phyloP scores from a whole-genome alignment of 331 rosid species.

The Malus hybrid region DNA sequence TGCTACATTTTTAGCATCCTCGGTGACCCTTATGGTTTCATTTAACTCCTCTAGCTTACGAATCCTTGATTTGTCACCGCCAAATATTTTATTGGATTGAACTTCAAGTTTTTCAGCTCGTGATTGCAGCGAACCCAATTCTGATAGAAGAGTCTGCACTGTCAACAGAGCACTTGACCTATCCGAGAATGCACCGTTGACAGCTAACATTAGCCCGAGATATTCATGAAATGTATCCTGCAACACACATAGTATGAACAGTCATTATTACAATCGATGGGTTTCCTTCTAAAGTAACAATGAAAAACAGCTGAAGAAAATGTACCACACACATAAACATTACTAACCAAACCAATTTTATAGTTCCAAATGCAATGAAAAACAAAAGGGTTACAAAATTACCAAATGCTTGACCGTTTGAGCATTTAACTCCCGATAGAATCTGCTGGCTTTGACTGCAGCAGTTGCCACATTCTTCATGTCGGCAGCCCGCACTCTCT shows the following conservation, averaged over 20 bases:
- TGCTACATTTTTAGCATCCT: conserved; percentile 67
- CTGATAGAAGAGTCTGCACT: conserved; percentile 73
- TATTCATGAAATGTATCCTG: conserved; percentile 85
- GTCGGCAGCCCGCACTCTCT: conserved; percentile 55
- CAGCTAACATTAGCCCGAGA: conserved; percentile 75
- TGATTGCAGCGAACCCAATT: conserved; percentile 49
- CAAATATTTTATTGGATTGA: conserved; percentile 74
- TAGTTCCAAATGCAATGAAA: neutral
- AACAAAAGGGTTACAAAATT: conserved; percentile 6
- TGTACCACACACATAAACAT: neutral
- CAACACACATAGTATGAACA: conserved; percentile 18
- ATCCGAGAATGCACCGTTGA: conserved; percentile 65
- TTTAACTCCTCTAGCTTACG: conserved; percentile 68
- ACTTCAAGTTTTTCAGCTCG: conserved; percentile 75
- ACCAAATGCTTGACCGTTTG: conserved; percentile 84
- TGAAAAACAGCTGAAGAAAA: neutral
- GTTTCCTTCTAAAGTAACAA: neutral
- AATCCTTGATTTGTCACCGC: conserved; percentile 60
- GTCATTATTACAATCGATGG: conserved; percentile 3
- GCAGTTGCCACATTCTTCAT: conserved; percentile 78
- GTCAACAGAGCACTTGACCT: conserved; percentile 74
- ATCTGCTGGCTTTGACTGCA: conserved; percentile 83
- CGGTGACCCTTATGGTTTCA: conserved; percentile 62
- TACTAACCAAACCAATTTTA: neutral
- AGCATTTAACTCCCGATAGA: conserved; percentile 62